Evolutionary conservation across 2,329 filamentous ascomycete genomes (phyloP).

Genomic region (Colletotrichum siamense): DNA sequence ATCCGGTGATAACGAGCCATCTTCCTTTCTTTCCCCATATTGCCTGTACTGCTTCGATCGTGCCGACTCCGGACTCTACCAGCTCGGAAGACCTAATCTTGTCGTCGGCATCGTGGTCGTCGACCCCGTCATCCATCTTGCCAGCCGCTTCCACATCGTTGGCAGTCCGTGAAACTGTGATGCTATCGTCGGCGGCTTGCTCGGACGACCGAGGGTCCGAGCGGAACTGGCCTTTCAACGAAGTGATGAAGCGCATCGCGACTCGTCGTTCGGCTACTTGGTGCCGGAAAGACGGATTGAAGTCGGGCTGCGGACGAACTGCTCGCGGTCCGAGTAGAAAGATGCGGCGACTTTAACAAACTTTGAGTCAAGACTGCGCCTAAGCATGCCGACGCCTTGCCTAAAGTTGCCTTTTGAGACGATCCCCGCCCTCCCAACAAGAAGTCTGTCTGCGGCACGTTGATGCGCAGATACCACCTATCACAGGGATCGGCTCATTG

Average conservation of each 20-base stretch:
- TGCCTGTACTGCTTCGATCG: background rate
- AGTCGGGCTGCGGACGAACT: background rate
- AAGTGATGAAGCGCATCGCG: background rate
- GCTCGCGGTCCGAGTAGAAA: background rate
- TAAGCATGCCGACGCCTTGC: background rate
- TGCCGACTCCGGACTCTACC: background rate
- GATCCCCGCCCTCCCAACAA: background rate
- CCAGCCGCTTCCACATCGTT: background rate
- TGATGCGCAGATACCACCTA: background rate
- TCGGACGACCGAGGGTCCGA: background rate
- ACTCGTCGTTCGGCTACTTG: background rate
- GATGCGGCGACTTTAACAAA: background rate
- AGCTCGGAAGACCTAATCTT: background rate
- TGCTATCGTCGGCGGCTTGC: background rate
- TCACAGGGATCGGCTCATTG: background rate
- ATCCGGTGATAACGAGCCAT: constrained; percentile 1
- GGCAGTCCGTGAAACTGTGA: background rate
- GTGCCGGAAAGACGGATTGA: background rate
- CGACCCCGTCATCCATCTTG: background rate
- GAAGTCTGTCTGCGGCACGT: background rate
- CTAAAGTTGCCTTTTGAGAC: background rate
- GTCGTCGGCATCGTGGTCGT: background rate
- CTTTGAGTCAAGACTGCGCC: background rate
- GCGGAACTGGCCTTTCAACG: background rate
- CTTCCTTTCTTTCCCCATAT: constrained; percentile 1